Evolutionary conservation across 2,329 filamentous ascomycete genomes (phyloP).

Genomic region (Nothophaeocryptopus gaeumannii): DNA sequence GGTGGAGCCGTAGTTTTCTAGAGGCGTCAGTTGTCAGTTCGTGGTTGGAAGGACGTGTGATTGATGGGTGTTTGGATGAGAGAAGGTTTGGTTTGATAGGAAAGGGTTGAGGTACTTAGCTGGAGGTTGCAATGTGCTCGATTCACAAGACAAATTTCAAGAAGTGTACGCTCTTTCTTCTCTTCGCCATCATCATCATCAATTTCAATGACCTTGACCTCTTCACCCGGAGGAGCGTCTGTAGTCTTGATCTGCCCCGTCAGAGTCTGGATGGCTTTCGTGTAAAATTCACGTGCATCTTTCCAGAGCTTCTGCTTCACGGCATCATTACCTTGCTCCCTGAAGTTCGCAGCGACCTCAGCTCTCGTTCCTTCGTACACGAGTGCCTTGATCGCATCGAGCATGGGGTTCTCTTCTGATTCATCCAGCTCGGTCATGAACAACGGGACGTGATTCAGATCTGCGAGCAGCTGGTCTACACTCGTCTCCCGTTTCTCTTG

Average conservation of each 20-base stretch:
- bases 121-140: constrained; percentile 86
- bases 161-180: constrained; percentile 58
- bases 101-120: constrained; percentile 54
- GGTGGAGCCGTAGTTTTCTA: constrained; percentile 81
- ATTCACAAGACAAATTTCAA: constrained; percentile 80
- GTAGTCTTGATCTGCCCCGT: constrained; percentile 19
- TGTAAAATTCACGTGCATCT: constrained; percentile 89
- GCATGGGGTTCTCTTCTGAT: constrained; percentile 67
- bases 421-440: constrained; percentile 91
- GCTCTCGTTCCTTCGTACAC: constrained; percentile 87
- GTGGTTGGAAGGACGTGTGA: neutral
- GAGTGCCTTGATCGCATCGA: constrained; percentile 84
- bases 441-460: constrained; percentile 71
- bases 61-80: neutral
- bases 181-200: constrained; percentile 61
- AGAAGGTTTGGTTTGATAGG: neutral
- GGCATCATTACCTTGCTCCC: constrained; percentile 87
- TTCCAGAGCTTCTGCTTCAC: constrained; percentile 70
- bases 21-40: neutral
- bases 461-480: constrained; percentile 59
- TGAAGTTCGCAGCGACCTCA: constrained; percentile 81
- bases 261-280: constrained; percentile 75
- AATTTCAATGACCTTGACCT: constrained; percentile 45
- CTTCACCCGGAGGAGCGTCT: constrained; percentile 10
- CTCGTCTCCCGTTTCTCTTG: constrained; percentile 56